These are phyloP conservation scores for Pseudocercospora pini-densiflorae DNA, from an alignment of 2,329 filamentous ascomycete species.

Conservation along the genomic window DNA sequence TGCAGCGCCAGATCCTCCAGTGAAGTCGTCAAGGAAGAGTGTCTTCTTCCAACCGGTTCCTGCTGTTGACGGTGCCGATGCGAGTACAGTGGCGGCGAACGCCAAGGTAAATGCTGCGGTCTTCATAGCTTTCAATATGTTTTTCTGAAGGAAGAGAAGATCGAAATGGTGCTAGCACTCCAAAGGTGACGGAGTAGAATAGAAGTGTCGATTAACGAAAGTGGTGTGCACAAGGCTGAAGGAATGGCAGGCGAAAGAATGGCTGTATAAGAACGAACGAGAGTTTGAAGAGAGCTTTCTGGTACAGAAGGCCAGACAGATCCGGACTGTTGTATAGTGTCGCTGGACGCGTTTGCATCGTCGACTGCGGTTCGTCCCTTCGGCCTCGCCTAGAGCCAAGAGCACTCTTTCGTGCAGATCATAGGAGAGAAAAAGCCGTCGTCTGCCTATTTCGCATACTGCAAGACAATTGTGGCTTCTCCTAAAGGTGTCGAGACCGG, in stretches of 20 bases:
- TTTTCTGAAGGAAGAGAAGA: not conserved
- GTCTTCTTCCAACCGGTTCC: constrained; percentile 29
- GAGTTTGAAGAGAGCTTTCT: not conserved
- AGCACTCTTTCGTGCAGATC: constrained; percentile 7
- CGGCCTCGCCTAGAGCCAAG: constrained; percentile 13
- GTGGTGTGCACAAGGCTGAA: constrained; percentile 3
- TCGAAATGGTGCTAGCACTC: constrained; percentile 4
- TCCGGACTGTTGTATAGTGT: constrained; percentile 7
- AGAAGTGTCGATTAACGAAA: constrained; percentile 3
- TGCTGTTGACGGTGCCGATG: constrained; percentile 19
- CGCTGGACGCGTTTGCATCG: constrained; percentile 6
- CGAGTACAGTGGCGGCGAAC: constrained; percentile 20
- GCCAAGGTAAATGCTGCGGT: constrained; percentile 19
- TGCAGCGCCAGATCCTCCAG: constrained; percentile 37
- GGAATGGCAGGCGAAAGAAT: constrained; percentile 10
- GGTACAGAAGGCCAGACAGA: constrained; percentile 4
- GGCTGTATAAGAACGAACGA: constrained; percentile 12
- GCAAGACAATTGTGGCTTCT: constrained; percentile 19
- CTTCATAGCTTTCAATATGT: constrained; percentile 23
- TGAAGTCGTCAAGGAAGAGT: constrained; percentile 43
- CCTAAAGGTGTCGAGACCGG: not conserved
- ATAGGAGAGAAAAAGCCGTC: constrained; percentile 15
- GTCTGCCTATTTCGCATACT: constrained; percentile 15
- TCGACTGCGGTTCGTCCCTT: constrained; percentile 6
- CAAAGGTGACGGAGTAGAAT: constrained; percentile 1